Evolutionary conservation across 2,329 filamentous ascomycete species (phyloP), one percentile per base, ranked within the genome.

Genomic region (Arthroderma uncinatum): DNA sequence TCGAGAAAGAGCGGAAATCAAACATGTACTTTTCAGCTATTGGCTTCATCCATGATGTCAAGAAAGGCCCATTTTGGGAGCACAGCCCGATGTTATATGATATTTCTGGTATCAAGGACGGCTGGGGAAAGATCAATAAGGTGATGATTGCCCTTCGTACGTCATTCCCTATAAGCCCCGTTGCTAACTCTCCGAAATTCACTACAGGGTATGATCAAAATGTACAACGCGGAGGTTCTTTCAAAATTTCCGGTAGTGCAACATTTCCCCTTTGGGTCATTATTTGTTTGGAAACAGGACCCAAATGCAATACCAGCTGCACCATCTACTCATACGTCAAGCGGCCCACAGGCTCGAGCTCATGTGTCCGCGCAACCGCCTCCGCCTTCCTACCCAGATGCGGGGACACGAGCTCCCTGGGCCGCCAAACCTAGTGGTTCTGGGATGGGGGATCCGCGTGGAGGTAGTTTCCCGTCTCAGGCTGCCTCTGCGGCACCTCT

Each of bases 91-190:
- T 95, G 63, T 75, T 98, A 10, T 98, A 86, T 69, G 91, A 98
- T 70, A 89, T 98, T 42, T 95, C 89, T 0, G 93, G 93, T 9
- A 87, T 98, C 62, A 83, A 82, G 63, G 85, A 86, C 57, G 88
- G 93, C n/a, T 98, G 93, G 93, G 93, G 87, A 36, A 98, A 98
- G 76, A 95, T 98, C 67, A 97, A 98, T 73, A 91, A 91, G 77
- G 81, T 81, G 64, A 47, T 5, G 16, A 40, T 47, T 23, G 21
- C 34, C 60, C n/a, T 19, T 55, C 6, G 14, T 10, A 19, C 7
- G 1, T n/a, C n/a, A 1, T 28, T 12, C 5, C 12, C 10, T 40
- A 19, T 2, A 9, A 42, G 23, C 4, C 16, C 39, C 10, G 16
- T 30, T 50, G 40, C 10, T 39, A 12, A 10, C 37, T 16, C 33